Conservation (phyloP, 2,329 filamentous ascomycete species). For the Thielaviopsis euricoi region DNA sequence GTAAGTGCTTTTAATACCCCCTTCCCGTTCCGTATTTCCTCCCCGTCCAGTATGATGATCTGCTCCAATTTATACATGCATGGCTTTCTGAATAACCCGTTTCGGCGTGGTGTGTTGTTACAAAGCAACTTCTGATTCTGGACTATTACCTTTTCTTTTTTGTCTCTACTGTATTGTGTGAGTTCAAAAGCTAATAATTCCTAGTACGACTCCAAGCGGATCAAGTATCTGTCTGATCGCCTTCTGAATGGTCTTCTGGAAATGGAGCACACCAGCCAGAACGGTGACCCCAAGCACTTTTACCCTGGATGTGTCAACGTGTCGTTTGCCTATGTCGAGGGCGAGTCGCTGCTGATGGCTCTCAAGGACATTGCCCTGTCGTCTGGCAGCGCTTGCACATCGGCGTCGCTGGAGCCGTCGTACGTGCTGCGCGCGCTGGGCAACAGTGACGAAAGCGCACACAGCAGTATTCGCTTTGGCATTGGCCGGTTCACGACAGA, state of each 20-base stretch:
- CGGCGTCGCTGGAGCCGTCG: conserved; percentile 86
- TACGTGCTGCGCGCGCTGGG: conserved; percentile 90
- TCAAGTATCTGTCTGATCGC: conserved; percentile 67
- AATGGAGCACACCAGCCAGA: conserved; percentile 84
- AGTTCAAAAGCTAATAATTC: conserved; percentile 13
- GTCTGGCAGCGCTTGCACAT: conserved; percentile 92
- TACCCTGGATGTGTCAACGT: conserved; percentile 97
- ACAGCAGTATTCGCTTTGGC: conserved; percentile 94
- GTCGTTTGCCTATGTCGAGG: conserved; percentile 95
- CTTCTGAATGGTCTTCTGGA: conserved; percentile 67
- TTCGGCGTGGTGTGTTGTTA: conserved; percentile 42
- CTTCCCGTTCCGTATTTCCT: conserved; percentile 12
- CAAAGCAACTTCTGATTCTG: conserved; percentile 49
- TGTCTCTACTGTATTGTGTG: conserved; percentile 8
- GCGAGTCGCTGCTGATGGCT: conserved; percentile 94
- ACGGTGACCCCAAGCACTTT: conserved; percentile 67
- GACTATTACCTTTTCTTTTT: conserved; percentile 1
- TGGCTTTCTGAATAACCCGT: conserved; percentile 71
- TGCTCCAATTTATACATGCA: conserved; percentile 57
- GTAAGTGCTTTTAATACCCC: conserved; percentile 39
- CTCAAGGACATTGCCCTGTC: conserved; percentile 95
- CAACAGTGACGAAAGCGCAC: conserved; percentile 91
- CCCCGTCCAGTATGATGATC: conserved; percentile 48
- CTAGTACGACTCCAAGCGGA: conserved; percentile 86
- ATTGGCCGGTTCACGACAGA: conserved; percentile 96